phyloP scores from a whole-genome alignment of 148 eudicot genomes.

The Salicornia ramosissima region DNA sequence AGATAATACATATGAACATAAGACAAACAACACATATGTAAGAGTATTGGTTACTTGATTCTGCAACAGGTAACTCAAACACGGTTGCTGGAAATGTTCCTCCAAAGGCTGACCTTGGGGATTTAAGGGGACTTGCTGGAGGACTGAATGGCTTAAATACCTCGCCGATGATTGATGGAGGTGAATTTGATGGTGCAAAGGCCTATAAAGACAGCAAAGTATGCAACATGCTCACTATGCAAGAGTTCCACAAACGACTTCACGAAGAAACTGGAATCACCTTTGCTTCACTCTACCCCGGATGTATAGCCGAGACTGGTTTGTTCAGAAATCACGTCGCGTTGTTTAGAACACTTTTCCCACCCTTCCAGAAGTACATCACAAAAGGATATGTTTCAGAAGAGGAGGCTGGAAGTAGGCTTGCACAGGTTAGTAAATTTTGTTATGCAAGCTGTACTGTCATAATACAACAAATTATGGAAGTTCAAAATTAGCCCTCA shows the following conservation, averaged over 20 bases:
- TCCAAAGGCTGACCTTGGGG: constrained; percentile 90
- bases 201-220: constrained; percentile 97
- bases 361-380: constrained; percentile 88
- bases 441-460: too few species aligned
- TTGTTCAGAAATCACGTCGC: constrained; percentile 77
- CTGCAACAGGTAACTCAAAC: constrained; percentile 69
- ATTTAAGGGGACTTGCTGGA: constrained; percentile 71
- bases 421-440: constrained; percentile 61
- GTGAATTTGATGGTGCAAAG: constrained; percentile 88
- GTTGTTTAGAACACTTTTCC: constrained; percentile 71
- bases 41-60: neutral
- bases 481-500: neutral
- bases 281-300: constrained; percentile 92
- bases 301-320: constrained; percentile 93
- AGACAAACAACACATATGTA: neutral
- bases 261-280: constrained; percentile 80
- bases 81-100: constrained; percentile 94
- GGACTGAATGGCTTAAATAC: constrained; percentile 65
- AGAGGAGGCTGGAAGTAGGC: constrained; percentile 79
- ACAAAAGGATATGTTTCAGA: constrained; percentile 93
- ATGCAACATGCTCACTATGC: constrained; percentile 98
- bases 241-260: constrained; percentile 77
- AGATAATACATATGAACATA: too few species aligned
- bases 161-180: constrained; percentile 91
- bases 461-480: neutral